Base-by-base conservation (phyloP, 345 rosid genomes). In the Erysimum cheiranthoides region DNA sequence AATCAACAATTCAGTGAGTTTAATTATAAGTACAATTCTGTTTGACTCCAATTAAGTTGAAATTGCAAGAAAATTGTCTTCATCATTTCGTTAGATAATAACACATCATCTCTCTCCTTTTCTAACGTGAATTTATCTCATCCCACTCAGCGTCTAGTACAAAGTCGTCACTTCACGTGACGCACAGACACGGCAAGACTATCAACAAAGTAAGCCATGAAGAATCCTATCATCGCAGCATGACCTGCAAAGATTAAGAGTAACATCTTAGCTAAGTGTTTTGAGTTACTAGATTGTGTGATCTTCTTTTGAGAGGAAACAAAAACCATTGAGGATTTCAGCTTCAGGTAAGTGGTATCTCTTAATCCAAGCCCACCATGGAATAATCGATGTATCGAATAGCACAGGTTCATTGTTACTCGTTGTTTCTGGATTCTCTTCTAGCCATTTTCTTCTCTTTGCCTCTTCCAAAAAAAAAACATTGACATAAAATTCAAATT, bases 301-400 rank as follows among this genome's bases (percentile, higher is more conserved):
- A 9, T n/a, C n/a, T n/a, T n/a, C n/a, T n/a, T 60, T 5, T 11
- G 5, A 42, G 52, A 68, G 38, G 43, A 39, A 31, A 31, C 42
- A 84, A 85, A 50, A 52, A 91, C 98, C 98, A 62, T 94, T 94
- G 5, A 92, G 92, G 36, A 85, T 80, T 78, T 92, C 97, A 12
- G 96, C 96, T 85, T 92, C 97, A 8, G 97, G 96, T 42, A 94
- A 87, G 80, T 94, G 97, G 80, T 84, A 94, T 69, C 96, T 86
- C 84, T 90, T 90, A 72, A 87, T 83, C 98, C 97, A 94, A 42
- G 89, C 86, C 98, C 98, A 94, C 98, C 97, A 94, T 56, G 97
- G 98, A 43, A 94, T 77, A 13, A 88, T 85, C 54, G 97, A 86
- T 16, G 98, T 90, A 74, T 94, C 95, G 32, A 94, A 94, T 65